Conservation (phyloP, 306 rosid genomes). For the Pyrus bretschneideri region DNA sequence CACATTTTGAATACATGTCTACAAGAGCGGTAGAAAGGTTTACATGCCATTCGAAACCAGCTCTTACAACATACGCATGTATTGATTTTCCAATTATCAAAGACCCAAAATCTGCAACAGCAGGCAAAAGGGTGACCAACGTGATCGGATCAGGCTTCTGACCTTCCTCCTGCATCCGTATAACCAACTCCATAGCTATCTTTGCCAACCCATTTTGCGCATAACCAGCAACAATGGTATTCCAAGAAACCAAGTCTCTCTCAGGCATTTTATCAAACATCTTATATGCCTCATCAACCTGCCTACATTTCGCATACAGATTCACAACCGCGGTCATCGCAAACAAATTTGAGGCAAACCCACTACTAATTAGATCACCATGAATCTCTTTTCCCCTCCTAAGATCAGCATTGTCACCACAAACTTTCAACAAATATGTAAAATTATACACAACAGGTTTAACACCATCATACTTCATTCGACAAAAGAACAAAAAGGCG, state of each 20-base stretch:
- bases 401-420: slow-evolving; percentile 61
- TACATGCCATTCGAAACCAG: slow-evolving; percentile 56
- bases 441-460: slow-evolving; percentile 72
- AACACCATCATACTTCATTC: slow-evolving; percentile 60
- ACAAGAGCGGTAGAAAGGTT: slow-evolving; percentile 58
- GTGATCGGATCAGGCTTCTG: slow-evolving; percentile 73
- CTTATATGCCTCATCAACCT: slow-evolving; percentile 59
- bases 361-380: slow-evolving; percentile 51
- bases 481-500: slow-evolving; percentile 40
- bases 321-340: slow-evolving; percentile 82
- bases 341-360: slow-evolving; percentile 60
- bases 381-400: slow-evolving; percentile 76
- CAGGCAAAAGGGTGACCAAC: slow-evolving; percentile 74
- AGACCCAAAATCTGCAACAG: slow-evolving; percentile 60
- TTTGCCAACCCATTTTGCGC: slow-evolving; percentile 72
- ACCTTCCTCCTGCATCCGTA: slow-evolving; percentile 62
- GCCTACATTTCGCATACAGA: slow-evolving; percentile 62
- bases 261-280: slow-evolving; percentile 88
- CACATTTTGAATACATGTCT: slow-evolving; percentile 84
- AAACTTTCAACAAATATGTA: slow-evolving; percentile 70
- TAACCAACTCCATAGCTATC: slow-evolving; percentile 44
- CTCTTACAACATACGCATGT: slow-evolving; percentile 61
- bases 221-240: slow-evolving; percentile 60
- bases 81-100: slow-evolving; percentile 60
- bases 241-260: slow-evolving; percentile 82